Evolutionary conservation across 495 filamentous ascomycete species (phyloP).

Genomic region (Thozetella sp.): DNA sequence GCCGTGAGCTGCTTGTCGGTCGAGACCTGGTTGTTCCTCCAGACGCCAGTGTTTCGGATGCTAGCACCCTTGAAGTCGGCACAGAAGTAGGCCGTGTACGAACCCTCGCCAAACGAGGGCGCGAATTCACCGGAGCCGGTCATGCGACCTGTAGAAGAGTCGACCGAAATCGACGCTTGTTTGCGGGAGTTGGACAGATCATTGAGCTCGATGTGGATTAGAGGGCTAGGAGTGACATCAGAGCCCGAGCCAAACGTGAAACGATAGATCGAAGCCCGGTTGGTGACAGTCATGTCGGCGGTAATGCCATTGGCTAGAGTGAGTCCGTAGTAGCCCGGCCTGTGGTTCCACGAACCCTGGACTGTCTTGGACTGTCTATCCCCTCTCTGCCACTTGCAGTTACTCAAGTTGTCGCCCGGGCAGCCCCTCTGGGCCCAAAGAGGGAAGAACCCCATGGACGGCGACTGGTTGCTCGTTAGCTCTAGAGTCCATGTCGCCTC

Average conservation of each 20-base stretch:
- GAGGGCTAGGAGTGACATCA: slow-evolving; percentile 28
- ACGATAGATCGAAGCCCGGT: slow-evolving; percentile 64
- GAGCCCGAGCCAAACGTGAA: slow-evolving; percentile 55
- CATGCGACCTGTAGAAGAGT: slow-evolving; percentile 52
- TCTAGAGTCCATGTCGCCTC: no score
- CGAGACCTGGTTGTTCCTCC: slow-evolving; percentile 54
- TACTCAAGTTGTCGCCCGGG: slow-evolving; percentile 58
- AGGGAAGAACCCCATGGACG: slow-evolving; percentile 70
- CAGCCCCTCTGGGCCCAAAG: slow-evolving; percentile 64
- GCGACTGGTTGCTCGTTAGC: slow-evolving; percentile 19
- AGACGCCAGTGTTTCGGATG: slow-evolving; percentile 62
- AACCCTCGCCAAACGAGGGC: slow-evolving; percentile 67
- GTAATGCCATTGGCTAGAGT: slow-evolving; percentile 53
- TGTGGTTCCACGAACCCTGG: slow-evolving; percentile 50
- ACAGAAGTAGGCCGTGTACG: slow-evolving; percentile 63
- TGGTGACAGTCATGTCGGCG: slow-evolving; percentile 64
- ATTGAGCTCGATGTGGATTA: slow-evolving; percentile 62
- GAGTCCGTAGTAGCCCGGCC: slow-evolving; percentile 65
- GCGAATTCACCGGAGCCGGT: slow-evolving; percentile 63
- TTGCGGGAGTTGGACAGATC: slow-evolving; percentile 62
- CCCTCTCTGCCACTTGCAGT: slow-evolving; percentile 57
- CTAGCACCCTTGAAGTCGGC: slow-evolving; percentile 64
- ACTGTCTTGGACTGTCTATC: slow-evolving; percentile 44
- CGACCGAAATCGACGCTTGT: slow-evolving; percentile 55
- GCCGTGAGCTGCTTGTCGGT: slow-evolving; percentile 40